Conservation (phyloP, 345 rosid species). For the Excoecaria cochinchinensis region DNA sequence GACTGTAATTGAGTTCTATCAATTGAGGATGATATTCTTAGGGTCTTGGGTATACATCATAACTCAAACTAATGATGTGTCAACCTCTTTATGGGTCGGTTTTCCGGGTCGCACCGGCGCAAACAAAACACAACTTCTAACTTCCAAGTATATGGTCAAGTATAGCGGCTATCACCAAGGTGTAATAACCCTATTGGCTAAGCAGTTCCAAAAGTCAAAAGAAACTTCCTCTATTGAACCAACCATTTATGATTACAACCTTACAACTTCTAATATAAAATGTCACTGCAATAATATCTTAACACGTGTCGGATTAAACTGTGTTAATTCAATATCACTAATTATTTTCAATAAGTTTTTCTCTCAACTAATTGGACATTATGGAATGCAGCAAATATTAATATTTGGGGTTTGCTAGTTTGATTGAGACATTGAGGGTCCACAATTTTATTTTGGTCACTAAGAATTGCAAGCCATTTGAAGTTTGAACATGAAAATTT, state of each 20-base stretch:
- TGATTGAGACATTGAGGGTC: constrained; percentile 2
- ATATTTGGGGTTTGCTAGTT: constrained; percentile 1
- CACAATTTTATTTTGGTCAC: background rate
- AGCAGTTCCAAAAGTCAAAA: background rate
- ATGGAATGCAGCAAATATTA: constrained; percentile 12
- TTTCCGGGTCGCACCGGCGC: constrained; percentile 15
- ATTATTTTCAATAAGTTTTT: background rate
- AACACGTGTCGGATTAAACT: background rate
- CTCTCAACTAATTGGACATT: background rate
- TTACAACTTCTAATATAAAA: background rate
- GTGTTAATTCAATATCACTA: background rate
- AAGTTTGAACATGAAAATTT: constrained; percentile 21
- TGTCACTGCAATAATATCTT: background rate
- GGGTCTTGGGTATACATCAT: background rate
- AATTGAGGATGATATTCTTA: too few relatives aligned
- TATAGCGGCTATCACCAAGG: background rate
- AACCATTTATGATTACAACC: background rate
- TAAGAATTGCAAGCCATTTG: background rate
- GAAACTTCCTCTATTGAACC: background rate
- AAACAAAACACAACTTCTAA: too few relatives aligned
- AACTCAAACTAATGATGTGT: background rate
- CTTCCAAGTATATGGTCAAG: background rate
- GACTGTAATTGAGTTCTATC: too few relatives aligned
- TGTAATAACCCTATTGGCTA: constrained; percentile 6
- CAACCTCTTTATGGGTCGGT: constrained; percentile 14